phyloP scores from a whole-genome alignment of 23 red algal species.

The Gracilaria gracilis region DNA sequence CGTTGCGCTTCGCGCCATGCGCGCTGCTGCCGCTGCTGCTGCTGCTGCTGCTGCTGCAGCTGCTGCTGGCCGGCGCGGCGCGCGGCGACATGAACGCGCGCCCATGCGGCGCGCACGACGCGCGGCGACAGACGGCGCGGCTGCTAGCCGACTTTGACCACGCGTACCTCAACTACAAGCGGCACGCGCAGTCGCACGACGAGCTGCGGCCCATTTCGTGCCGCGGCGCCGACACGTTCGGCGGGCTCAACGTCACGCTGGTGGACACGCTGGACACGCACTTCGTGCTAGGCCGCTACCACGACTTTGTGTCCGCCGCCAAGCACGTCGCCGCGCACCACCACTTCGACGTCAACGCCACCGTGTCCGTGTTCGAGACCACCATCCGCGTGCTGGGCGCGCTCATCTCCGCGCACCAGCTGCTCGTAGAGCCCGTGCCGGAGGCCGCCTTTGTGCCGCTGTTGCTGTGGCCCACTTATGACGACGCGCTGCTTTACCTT shows the following conservation, averaged over 20 bases:
- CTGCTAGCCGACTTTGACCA: constrained; percentile 30
- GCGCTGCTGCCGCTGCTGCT: no score
- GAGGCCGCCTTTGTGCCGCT: constrained; percentile 13
- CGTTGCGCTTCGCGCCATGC: no score
- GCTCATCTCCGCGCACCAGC: constrained; percentile 70
- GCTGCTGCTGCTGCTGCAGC: no score
- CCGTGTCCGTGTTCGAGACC: constrained; percentile 82
- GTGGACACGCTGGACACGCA: constrained; percentile 84
- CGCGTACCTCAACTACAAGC: constrained; percentile 57
- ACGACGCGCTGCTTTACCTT: constrained; percentile 62
- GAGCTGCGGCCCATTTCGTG: constrained; percentile 79
- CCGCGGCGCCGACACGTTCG: constrained; percentile 55
- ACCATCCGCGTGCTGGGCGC: constrained; percentile 82
- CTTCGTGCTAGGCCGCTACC: constrained; percentile 41
- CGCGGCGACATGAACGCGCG: neutral
- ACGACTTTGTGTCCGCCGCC: constrained; percentile 16
- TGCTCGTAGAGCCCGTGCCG: constrained; percentile 57
- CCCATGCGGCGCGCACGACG: neutral
- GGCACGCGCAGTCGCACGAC: constrained; percentile 61
- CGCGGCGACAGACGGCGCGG: neutral
- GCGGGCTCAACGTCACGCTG: constrained; percentile 70
- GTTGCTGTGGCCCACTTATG: constrained; percentile 60
- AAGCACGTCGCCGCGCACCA: constrained; percentile 22
- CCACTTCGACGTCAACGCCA: constrained; percentile 23
- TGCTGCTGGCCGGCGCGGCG: neutral